Conservation (phyloP, 1,284 basidiomycete species). For the Cryptococcus wingfieldii region DNA sequence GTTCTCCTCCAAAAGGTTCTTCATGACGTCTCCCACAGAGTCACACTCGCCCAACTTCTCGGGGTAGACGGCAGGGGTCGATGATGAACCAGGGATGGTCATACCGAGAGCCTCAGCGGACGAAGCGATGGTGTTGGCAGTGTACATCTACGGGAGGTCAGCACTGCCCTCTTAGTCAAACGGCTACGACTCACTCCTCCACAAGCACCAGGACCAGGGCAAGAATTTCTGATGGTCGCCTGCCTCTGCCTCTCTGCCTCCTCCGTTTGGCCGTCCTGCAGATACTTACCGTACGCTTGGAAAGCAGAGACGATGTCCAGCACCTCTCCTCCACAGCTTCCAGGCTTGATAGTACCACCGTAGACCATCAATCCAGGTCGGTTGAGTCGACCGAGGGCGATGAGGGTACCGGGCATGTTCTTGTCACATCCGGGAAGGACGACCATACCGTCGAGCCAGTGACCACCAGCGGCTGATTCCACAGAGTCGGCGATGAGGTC, state of each 20-base stretch:
- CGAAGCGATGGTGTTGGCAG: conserved; percentile 94
- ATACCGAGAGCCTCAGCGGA: conserved; percentile 88
- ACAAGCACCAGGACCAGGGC: conserved; percentile 92
- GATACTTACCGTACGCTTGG: conserved; percentile 88
- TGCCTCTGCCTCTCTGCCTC: conserved; percentile 76
- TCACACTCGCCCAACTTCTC: conserved; percentile 76
- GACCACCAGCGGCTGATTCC: conserved; percentile 91
- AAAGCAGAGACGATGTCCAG: conserved; percentile 93
- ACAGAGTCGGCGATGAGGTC: conserved; percentile 97
- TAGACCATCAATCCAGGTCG: conserved; percentile 95
- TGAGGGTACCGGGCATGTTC: conserved; percentile 95
- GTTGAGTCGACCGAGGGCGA: conserved; percentile 88
- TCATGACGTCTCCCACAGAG: conserved; percentile 72
- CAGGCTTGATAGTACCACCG: conserved; percentile 87
- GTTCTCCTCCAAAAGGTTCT: conserved; percentile 81
- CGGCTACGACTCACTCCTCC: conserved; percentile 66
- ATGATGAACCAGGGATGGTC: conserved; percentile 94
- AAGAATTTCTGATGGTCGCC: conserved; percentile 82
- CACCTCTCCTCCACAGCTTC: conserved; percentile 68
- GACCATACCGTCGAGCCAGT: conserved; percentile 98
- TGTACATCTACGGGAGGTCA: conserved; percentile 57
- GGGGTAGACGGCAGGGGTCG: conserved; percentile 83
- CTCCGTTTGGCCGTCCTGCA: conserved; percentile 78
- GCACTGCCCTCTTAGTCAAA: background rate
- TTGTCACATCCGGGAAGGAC: conserved; percentile 95